A percentile compares a stretch with the other conserved stretches of the same genome.
Evolutionary conservation across 768 basidiomycete genomes (phyloP).

Genomic region (Russula griseocarnosa): DNA sequence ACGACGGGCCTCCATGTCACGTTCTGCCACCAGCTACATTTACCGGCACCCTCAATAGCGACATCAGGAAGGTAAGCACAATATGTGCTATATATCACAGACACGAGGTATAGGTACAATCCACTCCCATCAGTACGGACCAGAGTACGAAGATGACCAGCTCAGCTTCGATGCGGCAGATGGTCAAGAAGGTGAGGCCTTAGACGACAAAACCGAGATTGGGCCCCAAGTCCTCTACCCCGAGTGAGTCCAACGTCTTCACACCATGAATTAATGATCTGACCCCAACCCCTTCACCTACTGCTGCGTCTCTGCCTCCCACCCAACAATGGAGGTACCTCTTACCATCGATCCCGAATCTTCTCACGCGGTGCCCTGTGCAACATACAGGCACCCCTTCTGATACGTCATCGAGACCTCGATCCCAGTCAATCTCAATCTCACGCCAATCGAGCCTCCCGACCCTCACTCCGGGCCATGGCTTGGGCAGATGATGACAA

Average conservation of each 20-base stretch:
- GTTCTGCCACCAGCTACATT: too few relatives aligned
- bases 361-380: conserved; percentile 38
- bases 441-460: conserved; percentile 27
- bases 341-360: conserved; percentile 34
- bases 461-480: conserved; percentile 37
- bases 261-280: background rate
- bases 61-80: too few relatives aligned
- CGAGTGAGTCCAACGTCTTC: background rate
- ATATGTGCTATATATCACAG: conserved; percentile 38
- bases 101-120: conserved; percentile 85
- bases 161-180: conserved; percentile 54
- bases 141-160: conserved; percentile 71
- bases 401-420: conserved; percentile 25
- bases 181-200: conserved; percentile 40
- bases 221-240: conserved; percentile 20
- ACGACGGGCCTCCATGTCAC: too few relatives aligned
- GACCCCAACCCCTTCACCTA: conserved; percentile 21
- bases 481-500: conserved; percentile 38
- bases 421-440: conserved; percentile 10
- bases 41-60: too few relatives aligned
- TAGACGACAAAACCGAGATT: conserved; percentile 37
- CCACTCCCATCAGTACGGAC: conserved; percentile 53
- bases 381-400: conserved; percentile 35
- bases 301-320: conserved; percentile 29
- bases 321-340: conserved; percentile 32